A percentile compares a stretch with the other conserved stretches of the same genome.
Evolutionary conservation across 2,329 filamentous ascomycete species (phyloP).

Genomic region (Aspergillus pseudotamarii): DNA sequence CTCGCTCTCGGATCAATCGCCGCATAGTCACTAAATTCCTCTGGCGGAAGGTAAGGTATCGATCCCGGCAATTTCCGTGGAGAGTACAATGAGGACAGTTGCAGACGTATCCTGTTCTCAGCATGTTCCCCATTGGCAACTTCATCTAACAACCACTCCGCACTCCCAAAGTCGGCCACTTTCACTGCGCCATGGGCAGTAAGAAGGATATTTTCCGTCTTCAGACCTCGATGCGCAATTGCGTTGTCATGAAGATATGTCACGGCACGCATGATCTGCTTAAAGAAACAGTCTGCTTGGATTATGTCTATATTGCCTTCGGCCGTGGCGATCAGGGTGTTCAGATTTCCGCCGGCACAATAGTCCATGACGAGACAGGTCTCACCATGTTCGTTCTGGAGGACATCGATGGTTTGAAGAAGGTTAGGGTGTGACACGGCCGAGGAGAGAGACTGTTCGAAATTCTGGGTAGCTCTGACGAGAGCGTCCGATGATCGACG

Average conservation of each 20-base stretch:
- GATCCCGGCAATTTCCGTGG: constrained; percentile 58
- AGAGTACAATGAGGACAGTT: background rate
- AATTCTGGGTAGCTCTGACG: constrained; percentile 10
- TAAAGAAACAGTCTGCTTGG: constrained; percentile 89
- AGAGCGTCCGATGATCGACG: constrained; percentile 20
- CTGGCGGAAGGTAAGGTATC: constrained; percentile 82
- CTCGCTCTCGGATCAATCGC: constrained; percentile 13
- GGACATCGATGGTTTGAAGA: constrained; percentile 28
- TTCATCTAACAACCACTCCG: constrained; percentile 11
- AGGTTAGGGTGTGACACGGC: constrained; percentile 31
- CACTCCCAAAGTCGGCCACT: constrained; percentile 85
- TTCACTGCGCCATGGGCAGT: constrained; percentile 79
- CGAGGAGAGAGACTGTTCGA: constrained; percentile 21
- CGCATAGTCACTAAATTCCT: constrained; percentile 42
- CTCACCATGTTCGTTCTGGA: constrained; percentile 30
- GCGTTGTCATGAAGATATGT: constrained; percentile 74
- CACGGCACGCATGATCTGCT: constrained; percentile 52
- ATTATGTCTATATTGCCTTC: constrained; percentile 73
- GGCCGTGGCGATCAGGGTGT: constrained; percentile 76
- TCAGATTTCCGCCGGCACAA: constrained; percentile 83
- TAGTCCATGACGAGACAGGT: constrained; percentile 34
- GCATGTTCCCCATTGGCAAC: background rate
- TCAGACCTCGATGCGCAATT: constrained; percentile 91
- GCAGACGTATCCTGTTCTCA: constrained; percentile 16
- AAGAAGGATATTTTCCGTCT: constrained; percentile 91